Conservation (phyloP, 169 alveolate genomes). For the Cryptosporidium xiaoi region DNA sequence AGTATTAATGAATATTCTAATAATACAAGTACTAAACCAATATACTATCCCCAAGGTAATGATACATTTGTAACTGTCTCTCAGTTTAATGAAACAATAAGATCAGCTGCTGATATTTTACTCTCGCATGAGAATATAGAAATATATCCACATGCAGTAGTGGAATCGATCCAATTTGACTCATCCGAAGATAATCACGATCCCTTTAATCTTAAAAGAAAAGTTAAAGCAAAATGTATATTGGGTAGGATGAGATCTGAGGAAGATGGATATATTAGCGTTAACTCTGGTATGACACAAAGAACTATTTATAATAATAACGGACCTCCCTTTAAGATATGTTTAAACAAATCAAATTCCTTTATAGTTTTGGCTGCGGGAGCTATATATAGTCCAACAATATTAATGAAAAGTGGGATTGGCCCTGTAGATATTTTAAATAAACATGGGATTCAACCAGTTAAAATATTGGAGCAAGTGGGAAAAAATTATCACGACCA, state of each 20-base stretch:
- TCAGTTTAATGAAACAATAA: conserved; percentile 40
- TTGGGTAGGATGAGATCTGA: conserved; percentile 62
- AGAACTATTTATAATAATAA: conserved; percentile 53
- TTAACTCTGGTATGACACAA: conserved; percentile 65
- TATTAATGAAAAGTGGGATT: conserved; percentile 72
- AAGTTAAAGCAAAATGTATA: conserved; percentile 46
- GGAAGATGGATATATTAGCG: conserved; percentile 51
- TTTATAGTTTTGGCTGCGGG: conserved; percentile 68
- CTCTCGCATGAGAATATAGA: conserved; percentile 64
- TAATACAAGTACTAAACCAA: conserved; percentile 33
- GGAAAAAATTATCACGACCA: conserved; percentile 74
- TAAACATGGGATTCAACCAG: conserved; percentile 49
- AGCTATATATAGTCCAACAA: conserved; percentile 63
- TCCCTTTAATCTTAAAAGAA: conserved; percentile 43
- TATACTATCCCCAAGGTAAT: conserved; percentile 27
- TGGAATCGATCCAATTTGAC: conserved; percentile 43
- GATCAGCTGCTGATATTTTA: conserved; percentile 60
- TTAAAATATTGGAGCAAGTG: conserved; percentile 63
- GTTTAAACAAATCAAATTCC: conserved; percentile 41
- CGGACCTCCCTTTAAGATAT: conserved; percentile 58
- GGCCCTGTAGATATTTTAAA: conserved; percentile 52
- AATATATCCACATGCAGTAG: conserved; percentile 66
- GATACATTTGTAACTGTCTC: conserved; percentile 61
- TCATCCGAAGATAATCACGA: conserved; percentile 37
- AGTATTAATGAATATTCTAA: conserved; percentile 25